These are phyloP conservation scores for Westerdykella aurantiaca DNA, from an alignment of 2,329 filamentous ascomycete species.

Conservation along the genomic window DNA sequence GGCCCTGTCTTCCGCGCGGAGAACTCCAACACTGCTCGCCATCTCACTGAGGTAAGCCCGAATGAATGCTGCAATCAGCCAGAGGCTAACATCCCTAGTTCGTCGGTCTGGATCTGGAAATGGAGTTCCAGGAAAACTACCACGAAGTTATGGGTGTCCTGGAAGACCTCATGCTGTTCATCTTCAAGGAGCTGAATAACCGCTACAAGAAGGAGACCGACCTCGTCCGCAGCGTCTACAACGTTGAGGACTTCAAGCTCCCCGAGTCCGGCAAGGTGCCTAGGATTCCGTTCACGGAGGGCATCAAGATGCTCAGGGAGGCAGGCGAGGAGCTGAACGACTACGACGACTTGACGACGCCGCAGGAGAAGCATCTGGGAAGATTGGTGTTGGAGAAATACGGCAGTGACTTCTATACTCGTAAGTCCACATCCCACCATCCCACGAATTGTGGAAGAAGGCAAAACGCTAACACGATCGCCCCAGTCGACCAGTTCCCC, in stretches of 20 bases:
- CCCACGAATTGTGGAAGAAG: too few species aligned
- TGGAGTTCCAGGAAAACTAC: conserved; percentile 78
- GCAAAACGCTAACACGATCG: too few species aligned
- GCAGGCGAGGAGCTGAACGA: conserved; percentile 71
- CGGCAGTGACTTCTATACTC: conserved; percentile 90
- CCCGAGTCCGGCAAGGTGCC: conserved; percentile 69
- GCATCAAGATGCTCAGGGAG: conserved; percentile 68
- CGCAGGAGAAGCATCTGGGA: conserved; percentile 84
- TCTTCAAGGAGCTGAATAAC: conserved; percentile 67
- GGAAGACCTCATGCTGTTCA: conserved; percentile 68
- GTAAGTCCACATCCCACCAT: too few species aligned
- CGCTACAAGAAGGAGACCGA: conserved; percentile 67
- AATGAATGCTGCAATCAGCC: too few species aligned
- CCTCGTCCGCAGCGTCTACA: conserved; percentile 63
- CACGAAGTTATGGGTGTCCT: conserved; percentile 67
- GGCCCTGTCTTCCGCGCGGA: conserved; percentile 82
- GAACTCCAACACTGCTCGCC: conserved; percentile 75
- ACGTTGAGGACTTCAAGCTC: conserved; percentile 71
- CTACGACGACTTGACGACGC: conserved; percentile 73
- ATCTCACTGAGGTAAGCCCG: conserved; percentile 61
- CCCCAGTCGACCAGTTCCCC: conserved; percentile 79
- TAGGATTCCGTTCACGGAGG: conserved; percentile 71
- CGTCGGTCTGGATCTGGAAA: conserved; percentile 82
- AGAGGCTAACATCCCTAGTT: conserved; percentile 43
- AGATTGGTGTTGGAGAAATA: conserved; percentile 81